Base-by-base conservation (phyloP, 176 grass and related monocot genomes). In the Ensete ventricosum region DNA sequence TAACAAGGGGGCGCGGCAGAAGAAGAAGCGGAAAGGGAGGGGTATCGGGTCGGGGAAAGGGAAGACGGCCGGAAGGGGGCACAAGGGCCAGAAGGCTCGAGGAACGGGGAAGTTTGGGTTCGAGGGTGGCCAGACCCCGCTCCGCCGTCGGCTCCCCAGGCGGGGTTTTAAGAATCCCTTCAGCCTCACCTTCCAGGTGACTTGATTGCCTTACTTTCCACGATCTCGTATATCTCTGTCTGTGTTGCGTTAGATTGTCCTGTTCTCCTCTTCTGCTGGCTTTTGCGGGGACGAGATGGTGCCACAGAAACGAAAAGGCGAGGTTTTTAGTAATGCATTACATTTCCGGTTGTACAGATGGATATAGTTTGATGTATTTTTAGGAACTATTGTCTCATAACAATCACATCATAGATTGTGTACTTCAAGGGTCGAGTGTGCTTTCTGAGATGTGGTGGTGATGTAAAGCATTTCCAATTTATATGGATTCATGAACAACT, bases 31-130 rank as follows among this genome's bases (percentile, higher is more conserved):
- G 23, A 92, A 90, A 82, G 93, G 89, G 13, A 85, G 90, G 52
- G 93, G 87, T 20, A 97, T 97, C 74, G 90, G 93, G 26, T 97
- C 90, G 9, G 93, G 93, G n/a, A 97, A 83, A 77, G 93, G 90
- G 10, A 97, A 97, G 79, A 97, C 93, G 11, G 87, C 87, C 0
- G 85, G 90, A 52, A 91, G 93, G 55, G 93, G 93, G 1, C 93
- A 97, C 76, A 96, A 97, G 81, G 93, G 93, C 5, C 90, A 97
- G 80, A 97, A 92, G 84, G 90, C 93, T 23, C 84, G 90, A 20
- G 93, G 87, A 55, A 97, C 85, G 69, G 81, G 81, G 52, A 92
- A 87, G 26, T 90, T 92, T 65, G 93, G 90, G 11, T 97, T 97
- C 57, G 90, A 97, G 78, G 93, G 87, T 1, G 90, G 93, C 19